Base-by-base conservation (phyloP, 2,329 filamentous ascomycete species). In the Cercospora citrullina region DNA sequence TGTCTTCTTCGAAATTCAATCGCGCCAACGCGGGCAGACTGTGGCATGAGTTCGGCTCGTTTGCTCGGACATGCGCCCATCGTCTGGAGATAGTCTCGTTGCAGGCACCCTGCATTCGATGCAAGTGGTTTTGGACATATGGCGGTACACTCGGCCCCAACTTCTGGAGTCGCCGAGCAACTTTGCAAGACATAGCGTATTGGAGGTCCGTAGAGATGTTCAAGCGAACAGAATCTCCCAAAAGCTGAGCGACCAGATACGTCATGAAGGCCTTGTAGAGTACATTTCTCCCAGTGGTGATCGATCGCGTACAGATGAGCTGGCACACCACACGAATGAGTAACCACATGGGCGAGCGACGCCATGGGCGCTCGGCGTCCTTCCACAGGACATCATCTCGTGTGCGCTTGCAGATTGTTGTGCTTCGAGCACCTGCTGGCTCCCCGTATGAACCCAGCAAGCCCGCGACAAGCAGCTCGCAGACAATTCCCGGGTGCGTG, bases 341-440 rank as follows among this genome's bases (percentile, higher is more conserved):
- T 0, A 92, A 82, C 85, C 88, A 92, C 59, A 85, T 82, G 0
- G 89, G 84, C 1, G 84, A 84, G 33, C 90, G 80, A 18, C 89
- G 81, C 89, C 89, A 92, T 0, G 89, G 89, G 0, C 81, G 74
- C 1, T 82, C 77, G 0, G 82, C 68, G 0, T 79, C 73, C 4
- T 62, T 26, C 74, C 86, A 84, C 12, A 81, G 82, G 0, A 90
- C 84, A 18, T 90, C 88, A 62, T 91, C 90, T 0, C 86, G 83
- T 0, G 90, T 83, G 2, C 84, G 81, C 73, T 92, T 92, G 0
- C 79, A 79, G 1, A 90, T 74, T 2, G 33, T 64, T 3, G 58
- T 62, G 30, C 21, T 51, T 6, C 12, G 26, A 23, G 1, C 21
- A 12, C 60, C 63, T 12, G 42, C 57, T 23, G 36, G 33, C n/a